phyloP scores from a whole-genome alignment of 345 rosid genomes.

The Eucalyptus cloeziana region DNA sequence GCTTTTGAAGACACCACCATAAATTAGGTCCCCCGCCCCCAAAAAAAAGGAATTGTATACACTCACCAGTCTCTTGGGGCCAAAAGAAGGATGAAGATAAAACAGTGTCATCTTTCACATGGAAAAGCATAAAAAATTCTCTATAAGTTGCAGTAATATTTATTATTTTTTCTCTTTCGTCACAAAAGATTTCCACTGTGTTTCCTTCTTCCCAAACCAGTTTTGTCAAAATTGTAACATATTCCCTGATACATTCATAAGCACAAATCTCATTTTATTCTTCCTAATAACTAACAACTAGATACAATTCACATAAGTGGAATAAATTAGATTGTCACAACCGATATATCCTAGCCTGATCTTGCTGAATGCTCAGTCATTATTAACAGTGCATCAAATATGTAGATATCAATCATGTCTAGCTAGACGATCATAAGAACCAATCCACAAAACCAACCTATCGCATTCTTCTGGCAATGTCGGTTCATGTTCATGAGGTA shows the following conservation, averaged over 20 bases:
- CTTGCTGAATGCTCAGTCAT: neutral
- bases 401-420: neutral
- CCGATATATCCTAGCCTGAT: neutral
- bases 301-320: neutral
- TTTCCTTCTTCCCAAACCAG: neutral
- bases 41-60: neutral
- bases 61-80: neutral
- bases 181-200: neutral
- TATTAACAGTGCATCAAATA: neutral
- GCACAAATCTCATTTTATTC: neutral
- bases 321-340: neutral
- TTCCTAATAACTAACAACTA: neutral
- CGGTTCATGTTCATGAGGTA: slow-evolving; percentile 46
- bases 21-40: neutral
- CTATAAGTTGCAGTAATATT: neutral
- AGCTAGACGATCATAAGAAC: neutral
- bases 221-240: neutral
- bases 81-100: neutral
- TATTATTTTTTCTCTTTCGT: neutral
- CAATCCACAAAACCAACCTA: slow-evolving; percentile 20
- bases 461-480: slow-evolving; percentile 39
- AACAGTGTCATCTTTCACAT: neutral
- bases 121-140: neutral
- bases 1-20: neutral
- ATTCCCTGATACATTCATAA: neutral